Evolutionary conservation across 2,329 filamentous ascomycete species (phyloP).

Genomic region (Pseudopithomyces chartarum): DNA sequence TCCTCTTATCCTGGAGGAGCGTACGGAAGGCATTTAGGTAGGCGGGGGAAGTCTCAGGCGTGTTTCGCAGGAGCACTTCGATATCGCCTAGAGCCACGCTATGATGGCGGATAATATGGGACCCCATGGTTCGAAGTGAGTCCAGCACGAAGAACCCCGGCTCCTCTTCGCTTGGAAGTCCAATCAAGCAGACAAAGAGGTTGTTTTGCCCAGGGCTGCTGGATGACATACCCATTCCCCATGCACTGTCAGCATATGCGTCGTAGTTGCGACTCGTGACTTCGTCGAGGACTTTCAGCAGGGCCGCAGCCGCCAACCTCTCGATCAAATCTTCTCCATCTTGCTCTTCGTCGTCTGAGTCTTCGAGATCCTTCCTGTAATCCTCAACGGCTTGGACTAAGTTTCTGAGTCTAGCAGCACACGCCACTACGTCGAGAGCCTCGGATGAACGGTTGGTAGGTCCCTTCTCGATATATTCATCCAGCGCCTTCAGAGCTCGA

Average conservation of each 20-base stretch:
- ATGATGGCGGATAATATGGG: constrained; percentile 37
- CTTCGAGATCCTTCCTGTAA: constrained; percentile 29
- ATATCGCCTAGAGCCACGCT: constrained; percentile 33
- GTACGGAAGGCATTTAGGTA: constrained; percentile 34
- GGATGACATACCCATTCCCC: constrained; percentile 35
- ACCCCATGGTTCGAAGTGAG: constrained; percentile 25
- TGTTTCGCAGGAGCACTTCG: constrained; percentile 27
- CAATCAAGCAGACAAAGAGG: constrained; percentile 39
- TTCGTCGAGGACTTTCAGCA: constrained; percentile 39
- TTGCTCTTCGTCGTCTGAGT: constrained; percentile 19
- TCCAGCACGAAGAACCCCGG: constrained; percentile 35
- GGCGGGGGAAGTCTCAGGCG: constrained; percentile 25
- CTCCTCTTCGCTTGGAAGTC: constrained; percentile 15
- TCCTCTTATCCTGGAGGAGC: constrained; percentile 37
- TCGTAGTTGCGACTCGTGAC: constrained; percentile 40
- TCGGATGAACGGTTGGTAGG: constrained; percentile 29
- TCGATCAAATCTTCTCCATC: constrained; percentile 12
- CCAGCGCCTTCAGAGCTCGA: constrained; percentile 34
- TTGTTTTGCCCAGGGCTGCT: constrained; percentile 35
- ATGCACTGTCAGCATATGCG: constrained; percentile 37
- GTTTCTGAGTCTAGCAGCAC: constrained; percentile 33
- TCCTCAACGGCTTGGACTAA: constrained; percentile 35
- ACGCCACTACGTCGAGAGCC: constrained; percentile 33
- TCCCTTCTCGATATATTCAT: constrained; percentile 36
- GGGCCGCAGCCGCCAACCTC: constrained; percentile 31